A percentile compares a stretch with the other conserved stretches of the same genome.
Conservation (phyloP, 2,329 filamentous ascomycete genomes). For the Dactylellina leptospora region DNA sequence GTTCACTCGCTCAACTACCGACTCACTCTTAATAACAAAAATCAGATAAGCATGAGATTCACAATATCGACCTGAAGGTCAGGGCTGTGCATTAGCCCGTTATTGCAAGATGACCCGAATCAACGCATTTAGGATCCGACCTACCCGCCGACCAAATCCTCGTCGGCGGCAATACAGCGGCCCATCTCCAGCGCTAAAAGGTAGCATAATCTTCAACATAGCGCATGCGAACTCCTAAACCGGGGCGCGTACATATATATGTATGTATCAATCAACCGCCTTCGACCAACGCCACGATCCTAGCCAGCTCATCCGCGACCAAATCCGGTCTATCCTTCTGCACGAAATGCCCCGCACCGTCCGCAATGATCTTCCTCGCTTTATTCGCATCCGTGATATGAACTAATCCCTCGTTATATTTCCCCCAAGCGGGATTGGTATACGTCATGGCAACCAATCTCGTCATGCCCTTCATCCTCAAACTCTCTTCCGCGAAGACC, state of each 20-base stretch:
- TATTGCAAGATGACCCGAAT: too few relatives aligned
- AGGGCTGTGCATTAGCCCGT: too few relatives aligned
- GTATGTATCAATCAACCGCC: background rate
- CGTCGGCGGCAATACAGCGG: too few relatives aligned
- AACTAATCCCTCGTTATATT: constrained; percentile 66
- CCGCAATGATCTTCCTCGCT: constrained; percentile 63
- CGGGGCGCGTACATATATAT: background rate
- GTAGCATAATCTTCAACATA: too few relatives aligned
- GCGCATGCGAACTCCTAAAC: too few relatives aligned
- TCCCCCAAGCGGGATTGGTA: constrained; percentile 66
- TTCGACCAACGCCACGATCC: constrained; percentile 12
- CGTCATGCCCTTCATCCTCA: constrained; percentile 58
- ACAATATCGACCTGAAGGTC: too few relatives aligned
- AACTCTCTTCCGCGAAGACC: constrained; percentile 64
- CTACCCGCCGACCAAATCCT: too few relatives aligned
- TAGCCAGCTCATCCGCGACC: constrained; percentile 59
- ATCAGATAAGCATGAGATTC: too few relatives aligned
- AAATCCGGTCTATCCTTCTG: constrained; percentile 66
- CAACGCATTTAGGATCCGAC: too few relatives aligned
- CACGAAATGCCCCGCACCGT: constrained; percentile 67
- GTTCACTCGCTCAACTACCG: too few relatives aligned
- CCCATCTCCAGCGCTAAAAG: too few relatives aligned
- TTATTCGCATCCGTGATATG: constrained; percentile 62
- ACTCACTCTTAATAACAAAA: too few relatives aligned
- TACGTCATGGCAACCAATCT: constrained; percentile 64